Base-by-base conservation (phyloP, 495 filamentous ascomycete species). In the Penicillium bovifimosum region DNA sequence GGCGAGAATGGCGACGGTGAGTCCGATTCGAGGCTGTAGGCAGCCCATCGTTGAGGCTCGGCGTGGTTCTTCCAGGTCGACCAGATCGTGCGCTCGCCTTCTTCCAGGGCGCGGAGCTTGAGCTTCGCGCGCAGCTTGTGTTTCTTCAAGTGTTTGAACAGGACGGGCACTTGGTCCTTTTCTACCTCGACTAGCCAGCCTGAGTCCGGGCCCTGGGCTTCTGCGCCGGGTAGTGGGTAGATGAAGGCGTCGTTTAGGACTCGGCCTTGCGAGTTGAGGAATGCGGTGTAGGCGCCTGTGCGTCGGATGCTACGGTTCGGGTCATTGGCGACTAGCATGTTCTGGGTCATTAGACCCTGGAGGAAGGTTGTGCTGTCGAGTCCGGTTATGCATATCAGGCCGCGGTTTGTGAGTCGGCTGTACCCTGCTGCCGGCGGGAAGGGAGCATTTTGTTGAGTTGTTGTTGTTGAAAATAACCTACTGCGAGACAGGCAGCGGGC, bases 171-270 rank as follows among this genome's bases (percentile, higher is more conserved):
- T 54, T 88, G 81, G 17, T 60, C 66, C 29, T 77, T 82, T 67
- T 95, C 91, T 20, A 90, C 84, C 57, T 98, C 93, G 56, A 97
- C 77, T 35, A 95, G 63, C 78, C 86, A 96, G 14, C 71, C 73
- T 9, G 71, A 74, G n/a, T 81, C 77, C 6, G 54, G 20, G 20
- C 47, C 47, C 28, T 56, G 45, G 52, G 56, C 47, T 13, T 66
- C 50, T 6, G 66, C 52, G 41, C 69, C 58, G 32, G 75, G 65
- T 38, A 78, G 65, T 4, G 83, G 84, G 74, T 93, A 96, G 27
- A 98, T 75, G 72, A 96, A 96, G 24, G 88, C 87, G 67, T 98
- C 93, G 68, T 91, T 81, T 24, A 96, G 73, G 9, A 96, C 75
- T 35, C 89, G 79, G 38, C 93, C 91, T 56, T 85, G 80, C 16